Evolutionary conservation across 1,284 basidiomycete species (phyloP).

Genomic region (Cryptococcus maquisensis): DNA sequence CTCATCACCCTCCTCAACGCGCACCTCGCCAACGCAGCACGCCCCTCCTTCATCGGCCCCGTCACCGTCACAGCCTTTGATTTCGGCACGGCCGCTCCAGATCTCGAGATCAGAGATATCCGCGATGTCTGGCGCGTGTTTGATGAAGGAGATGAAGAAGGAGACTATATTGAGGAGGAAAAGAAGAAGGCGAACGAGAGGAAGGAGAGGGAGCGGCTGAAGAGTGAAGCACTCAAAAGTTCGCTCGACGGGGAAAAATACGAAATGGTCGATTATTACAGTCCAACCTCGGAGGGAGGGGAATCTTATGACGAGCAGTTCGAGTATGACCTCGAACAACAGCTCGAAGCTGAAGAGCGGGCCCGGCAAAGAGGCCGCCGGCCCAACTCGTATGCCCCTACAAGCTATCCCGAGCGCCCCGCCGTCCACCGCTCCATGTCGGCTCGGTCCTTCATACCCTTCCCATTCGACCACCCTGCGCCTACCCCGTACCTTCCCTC

Average conservation of each 20-base stretch:
- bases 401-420: background rate
- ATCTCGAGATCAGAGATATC: constrained; percentile 84
- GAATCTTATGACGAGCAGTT: background rate
- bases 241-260: constrained; percentile 9
- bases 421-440: constrained; percentile 5
- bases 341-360: background rate
- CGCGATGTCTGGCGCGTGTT: constrained; percentile 93
- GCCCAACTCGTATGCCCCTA: background rate
- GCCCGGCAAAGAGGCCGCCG: background rate
- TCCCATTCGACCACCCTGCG: constrained; percentile 6
- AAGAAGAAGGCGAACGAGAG: constrained; percentile 50
- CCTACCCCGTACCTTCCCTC: background rate
- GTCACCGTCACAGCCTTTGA: constrained; percentile 78
- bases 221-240: constrained; percentile 7
- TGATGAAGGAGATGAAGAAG: constrained; percentile 70
- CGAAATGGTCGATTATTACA: constrained; percentile 3
- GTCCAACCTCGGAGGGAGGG: background rate
- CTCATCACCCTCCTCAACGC: constrained; percentile 76
- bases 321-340: background rate
- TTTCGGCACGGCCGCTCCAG: constrained; percentile 77
- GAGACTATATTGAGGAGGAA: constrained; percentile 39
- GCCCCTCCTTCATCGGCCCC: constrained; percentile 91
- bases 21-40: constrained; percentile 63
- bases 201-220: constrained; percentile 41
- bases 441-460: constrained; percentile 10